Base-by-base conservation (phyloP, 176 grass and related monocot genomes). In the Echinochloa phyllopogon region DNA sequence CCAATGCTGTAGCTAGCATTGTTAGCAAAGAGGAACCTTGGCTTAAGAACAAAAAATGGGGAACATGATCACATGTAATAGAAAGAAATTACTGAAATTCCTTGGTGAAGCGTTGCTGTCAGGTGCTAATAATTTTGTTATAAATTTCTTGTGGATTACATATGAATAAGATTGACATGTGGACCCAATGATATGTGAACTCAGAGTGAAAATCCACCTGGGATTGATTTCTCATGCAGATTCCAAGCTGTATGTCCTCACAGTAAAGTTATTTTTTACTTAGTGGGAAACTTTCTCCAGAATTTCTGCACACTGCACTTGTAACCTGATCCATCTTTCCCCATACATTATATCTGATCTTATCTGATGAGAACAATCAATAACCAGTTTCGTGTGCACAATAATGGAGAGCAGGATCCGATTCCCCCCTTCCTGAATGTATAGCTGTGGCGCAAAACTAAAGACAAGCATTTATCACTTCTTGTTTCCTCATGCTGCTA, bases 391-490 rank as follows among this genome's bases (percentile, higher is more conserved):
- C 59, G 44, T 83, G 13, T 59, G 39, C 43, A 62, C 24, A 69
- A 87, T 87, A 87, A 75, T 80, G 68, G 75, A 84, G 80, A 45
- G 23, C 33, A 75, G 85, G 50, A 87, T 91, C 80, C 29, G 75
- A 75, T 87, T 41, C 89, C 21, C 47, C 15, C 50, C 42, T 83
- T 87, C 41, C 15, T 18, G 42, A 39, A 68, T 40, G 48, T 58
- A 49, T 80, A 80, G 85, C 75, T 69, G 51, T 1, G 89, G 89
- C n/a, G 61, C 81, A 87, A 69, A 87, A 84, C 80, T 90, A 84
- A 90, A 90, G 89, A 80, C 14, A 48, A 87, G 75, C 68, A 80
- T 75, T 87, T n/a, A 51, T 74, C 78, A n/a, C 41, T 74, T 80
- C 5, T 25, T 83, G 23, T 78, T 25, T 49, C 75, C 80, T 81